These are phyloP conservation scores for Haberlea rhodopensis DNA, from an alignment of 257 asterid genomes.

Conservation along the genomic window DNA sequence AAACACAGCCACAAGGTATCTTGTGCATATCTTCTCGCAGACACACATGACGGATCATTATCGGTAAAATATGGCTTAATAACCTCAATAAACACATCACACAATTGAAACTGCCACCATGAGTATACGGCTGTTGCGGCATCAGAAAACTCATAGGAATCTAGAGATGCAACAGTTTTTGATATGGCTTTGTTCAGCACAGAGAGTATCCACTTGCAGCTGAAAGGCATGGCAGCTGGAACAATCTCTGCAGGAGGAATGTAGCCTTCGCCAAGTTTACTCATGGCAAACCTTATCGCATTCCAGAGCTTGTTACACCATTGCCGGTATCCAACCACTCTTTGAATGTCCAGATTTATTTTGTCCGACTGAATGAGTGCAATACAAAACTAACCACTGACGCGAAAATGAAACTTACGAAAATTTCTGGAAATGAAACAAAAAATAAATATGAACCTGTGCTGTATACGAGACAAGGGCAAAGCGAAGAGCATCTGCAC, in stretches of 20 bases:
- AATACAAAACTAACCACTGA: slow-evolving; percentile 10
- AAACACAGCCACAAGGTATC: slow-evolving; percentile 87
- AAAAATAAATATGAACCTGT: slow-evolving; percentile 55
- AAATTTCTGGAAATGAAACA: slow-evolving; percentile 18
- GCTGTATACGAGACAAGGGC: slow-evolving; percentile 94
- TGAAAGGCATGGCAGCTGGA: slow-evolving; percentile 67
- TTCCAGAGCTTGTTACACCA: slow-evolving; percentile 99
- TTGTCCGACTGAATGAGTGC: slow-evolving; percentile 71
- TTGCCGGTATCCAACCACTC: slow-evolving; percentile 94
- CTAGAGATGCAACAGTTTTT: slow-evolving; percentile 59
- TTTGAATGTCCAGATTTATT: slow-evolving; percentile 85
- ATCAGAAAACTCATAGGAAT: slow-evolving; percentile 78
- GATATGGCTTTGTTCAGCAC: slow-evolving; percentile 83
- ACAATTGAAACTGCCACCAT: slow-evolving; percentile 90
- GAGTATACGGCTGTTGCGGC: slow-evolving; percentile 87
- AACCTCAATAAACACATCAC: slow-evolving; percentile 92
- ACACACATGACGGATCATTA: slow-evolving; percentile 42
- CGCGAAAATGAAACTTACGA: neutral
- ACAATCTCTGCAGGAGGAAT: slow-evolving; percentile 58
- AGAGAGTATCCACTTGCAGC: slow-evolving; percentile 95
- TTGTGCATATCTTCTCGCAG: slow-evolving; percentile 64
- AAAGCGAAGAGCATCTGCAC: slow-evolving; percentile 95
- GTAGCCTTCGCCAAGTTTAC: slow-evolving; percentile 86
- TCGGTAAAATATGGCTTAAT: slow-evolving; percentile 81
- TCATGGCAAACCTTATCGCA: slow-evolving; percentile 94